phyloP scores from a whole-genome alignment of 2,329 filamentous ascomycete genomes.

The Penicillium rolfsii region DNA sequence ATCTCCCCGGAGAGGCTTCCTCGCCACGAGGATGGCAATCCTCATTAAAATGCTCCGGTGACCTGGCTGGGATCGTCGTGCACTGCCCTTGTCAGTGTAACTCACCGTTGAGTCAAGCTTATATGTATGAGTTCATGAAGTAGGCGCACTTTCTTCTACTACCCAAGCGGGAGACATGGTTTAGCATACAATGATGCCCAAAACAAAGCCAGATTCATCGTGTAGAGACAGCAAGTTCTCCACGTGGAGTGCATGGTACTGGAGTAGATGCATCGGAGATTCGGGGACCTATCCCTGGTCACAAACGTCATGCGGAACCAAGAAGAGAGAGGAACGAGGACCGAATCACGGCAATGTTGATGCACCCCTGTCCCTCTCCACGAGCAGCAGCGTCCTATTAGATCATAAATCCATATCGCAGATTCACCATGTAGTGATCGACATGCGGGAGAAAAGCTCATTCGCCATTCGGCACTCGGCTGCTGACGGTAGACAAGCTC shows the following conservation, averaged over 20 bases:
- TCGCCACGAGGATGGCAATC: not conserved
- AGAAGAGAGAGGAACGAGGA: too few relatives aligned
- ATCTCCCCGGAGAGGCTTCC: not conserved
- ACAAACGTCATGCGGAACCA: not conserved
- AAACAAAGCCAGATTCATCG: not conserved
- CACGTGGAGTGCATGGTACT: slow-evolving; percentile 1
- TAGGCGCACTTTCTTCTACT: not conserved
- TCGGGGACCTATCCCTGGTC: not conserved
- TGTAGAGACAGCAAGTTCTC: not conserved
- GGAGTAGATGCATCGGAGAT: not conserved
- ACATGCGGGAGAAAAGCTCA: not conserved
- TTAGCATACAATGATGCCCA: not conserved
- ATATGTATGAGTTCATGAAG: not conserved
- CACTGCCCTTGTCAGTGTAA: not conserved
- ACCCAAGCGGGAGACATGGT: not conserved
- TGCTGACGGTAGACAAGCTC: not conserved
- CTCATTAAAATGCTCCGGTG: not conserved
- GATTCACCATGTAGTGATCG: not conserved
- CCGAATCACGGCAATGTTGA: not conserved
- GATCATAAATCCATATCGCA: not conserved
- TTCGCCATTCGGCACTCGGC: not conserved
- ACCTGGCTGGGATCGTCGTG: not conserved
- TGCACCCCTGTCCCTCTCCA: not conserved
- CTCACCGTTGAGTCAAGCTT: not conserved
- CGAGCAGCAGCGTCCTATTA: not conserved